Evolutionary conservation across 345 rosid species (phyloP).

Genomic region (Cardiospermum halicacabum): DNA sequence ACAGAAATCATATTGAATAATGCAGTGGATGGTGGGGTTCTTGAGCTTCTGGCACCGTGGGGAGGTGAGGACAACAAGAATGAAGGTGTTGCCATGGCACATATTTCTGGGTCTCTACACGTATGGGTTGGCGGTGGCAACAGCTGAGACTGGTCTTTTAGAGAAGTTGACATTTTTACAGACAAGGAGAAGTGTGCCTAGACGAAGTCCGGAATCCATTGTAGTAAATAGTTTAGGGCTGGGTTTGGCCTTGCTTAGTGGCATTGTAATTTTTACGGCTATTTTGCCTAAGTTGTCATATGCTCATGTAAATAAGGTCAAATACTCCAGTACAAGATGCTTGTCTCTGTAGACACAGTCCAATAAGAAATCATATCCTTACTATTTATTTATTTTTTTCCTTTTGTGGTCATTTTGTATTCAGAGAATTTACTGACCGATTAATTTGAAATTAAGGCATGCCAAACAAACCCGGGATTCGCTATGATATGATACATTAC

Average conservation of each 20-base stretch:
- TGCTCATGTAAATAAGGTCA: conserved; percentile 25
- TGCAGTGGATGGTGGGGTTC: conserved; percentile 92
- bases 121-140: conserved; percentile 75
- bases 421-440: too few species aligned
- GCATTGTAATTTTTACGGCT: conserved; percentile 59
- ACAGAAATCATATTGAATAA: too few species aligned
- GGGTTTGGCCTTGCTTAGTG: conserved; percentile 62
- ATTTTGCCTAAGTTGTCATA: conserved; percentile 56
- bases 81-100: conserved; percentile 82
- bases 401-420: too few species aligned
- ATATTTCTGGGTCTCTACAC: conserved; percentile 83
- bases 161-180: conserved; percentile 77
- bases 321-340: conserved; percentile 41
- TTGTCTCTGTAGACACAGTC: conserved; percentile 34
- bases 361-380: not conserved
- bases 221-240: conserved; percentile 66
- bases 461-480: too few species aligned
- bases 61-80: conserved; percentile 51
- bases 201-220: conserved; percentile 56
- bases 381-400: too few species aligned
- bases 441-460: too few species aligned
- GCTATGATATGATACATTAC: too few species aligned
- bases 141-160: conserved; percentile 82
- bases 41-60: conserved; percentile 85
- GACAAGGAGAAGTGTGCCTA: conserved; percentile 35